Conservation (phyloP, 768 basidiomycete species). For the Rhodocollybia butyracea region DNA sequence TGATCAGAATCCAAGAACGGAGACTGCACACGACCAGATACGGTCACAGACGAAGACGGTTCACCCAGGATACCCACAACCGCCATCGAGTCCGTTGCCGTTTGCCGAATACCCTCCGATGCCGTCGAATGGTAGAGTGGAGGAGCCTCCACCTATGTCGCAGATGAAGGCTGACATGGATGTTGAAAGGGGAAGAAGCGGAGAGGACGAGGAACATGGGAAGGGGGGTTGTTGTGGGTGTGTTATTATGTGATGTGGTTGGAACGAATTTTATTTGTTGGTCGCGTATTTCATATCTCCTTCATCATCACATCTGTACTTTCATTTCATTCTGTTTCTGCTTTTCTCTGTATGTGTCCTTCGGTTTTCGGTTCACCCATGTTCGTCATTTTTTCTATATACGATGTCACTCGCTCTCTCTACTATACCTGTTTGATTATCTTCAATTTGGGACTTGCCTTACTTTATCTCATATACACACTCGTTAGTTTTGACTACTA, state of each 20-base stretch:
- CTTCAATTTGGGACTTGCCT: no score
- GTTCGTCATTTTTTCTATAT: no score
- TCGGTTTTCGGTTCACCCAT: no score
- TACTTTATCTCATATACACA: no score
- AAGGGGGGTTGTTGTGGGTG: slow-evolving; percentile 77
- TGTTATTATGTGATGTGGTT: slow-evolving; percentile 83
- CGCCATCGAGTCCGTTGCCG: slow-evolving; percentile 44
- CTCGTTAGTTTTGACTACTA: no score
- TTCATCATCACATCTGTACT: no score
- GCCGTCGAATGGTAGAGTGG: slow-evolving; percentile 15
- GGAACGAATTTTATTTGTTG: no score
- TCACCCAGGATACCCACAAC: slow-evolving; percentile 8
- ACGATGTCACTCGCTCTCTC: no score
- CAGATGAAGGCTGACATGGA: slow-evolving; percentile 26
- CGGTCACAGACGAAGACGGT: slow-evolving; percentile 17
- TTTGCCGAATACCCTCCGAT: slow-evolving; percentile 58
- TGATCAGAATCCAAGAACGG: slow-evolving; percentile 15
- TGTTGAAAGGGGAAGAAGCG: slow-evolving; percentile 22
- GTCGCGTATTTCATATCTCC: no score
- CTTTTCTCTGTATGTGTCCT: no score
- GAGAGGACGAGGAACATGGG: slow-evolving; percentile 42
- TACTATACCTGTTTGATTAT: no score
- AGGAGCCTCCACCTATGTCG: slow-evolving; percentile 19
- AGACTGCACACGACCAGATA: slow-evolving; percentile 23
- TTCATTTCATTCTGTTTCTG: no score